Conservation (phyloP, 2,329 filamentous ascomycete species). For the Aspergillus sp. region DNA sequence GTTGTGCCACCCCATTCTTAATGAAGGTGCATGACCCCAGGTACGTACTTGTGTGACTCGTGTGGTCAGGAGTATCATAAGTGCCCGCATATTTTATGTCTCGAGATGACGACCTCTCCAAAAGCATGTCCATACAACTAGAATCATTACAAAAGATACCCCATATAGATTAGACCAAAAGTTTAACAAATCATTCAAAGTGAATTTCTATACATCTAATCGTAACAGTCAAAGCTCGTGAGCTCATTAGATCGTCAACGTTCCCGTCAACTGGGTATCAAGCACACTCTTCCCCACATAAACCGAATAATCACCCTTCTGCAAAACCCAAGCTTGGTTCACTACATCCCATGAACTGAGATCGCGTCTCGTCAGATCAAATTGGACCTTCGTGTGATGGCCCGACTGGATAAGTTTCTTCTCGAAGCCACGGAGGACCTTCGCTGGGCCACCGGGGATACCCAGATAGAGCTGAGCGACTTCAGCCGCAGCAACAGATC, state of each 20-base stretch:
- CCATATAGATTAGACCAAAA: background rate
- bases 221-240: background rate
- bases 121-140: background rate
- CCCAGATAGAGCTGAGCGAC: conserved; percentile 60
- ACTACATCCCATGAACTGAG: conserved; percentile 39
- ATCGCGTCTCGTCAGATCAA: conserved; percentile 46
- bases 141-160: background rate
- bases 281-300: conserved; percentile 7
- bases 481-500: conserved; percentile 48
- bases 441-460: conserved; percentile 37
- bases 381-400: conserved; percentile 42
- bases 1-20: too few species aligned
- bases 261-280: conserved; percentile 4
- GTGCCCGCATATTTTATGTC: too few species aligned
- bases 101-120: background rate
- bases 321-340: conserved; percentile 32
- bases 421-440: conserved; percentile 54
- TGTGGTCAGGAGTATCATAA: too few species aligned
- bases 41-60: too few species aligned
- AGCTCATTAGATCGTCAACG: background rate
- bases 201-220: background rate
- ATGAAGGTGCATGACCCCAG: too few species aligned
- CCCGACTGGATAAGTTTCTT: conserved; percentile 50
- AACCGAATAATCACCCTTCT: background rate
- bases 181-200: background rate